Conservation (phyloP, 2,329 filamentous ascomycete genomes). For the Aspergillus oerlinghausenensis region DNA sequence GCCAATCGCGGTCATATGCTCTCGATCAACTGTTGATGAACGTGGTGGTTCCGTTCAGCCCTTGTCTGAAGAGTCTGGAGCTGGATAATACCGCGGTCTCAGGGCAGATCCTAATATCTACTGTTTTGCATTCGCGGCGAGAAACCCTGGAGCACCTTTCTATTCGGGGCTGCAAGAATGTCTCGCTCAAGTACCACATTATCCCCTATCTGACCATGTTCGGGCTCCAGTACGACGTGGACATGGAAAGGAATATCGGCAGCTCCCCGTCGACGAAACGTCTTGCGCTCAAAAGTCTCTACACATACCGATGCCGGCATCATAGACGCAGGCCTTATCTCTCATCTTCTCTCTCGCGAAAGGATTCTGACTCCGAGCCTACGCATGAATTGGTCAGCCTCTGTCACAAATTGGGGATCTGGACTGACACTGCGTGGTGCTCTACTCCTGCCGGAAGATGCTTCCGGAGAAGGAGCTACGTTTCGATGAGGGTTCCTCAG, state of each 20-base stretch:
- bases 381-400: slow-evolving; percentile 58
- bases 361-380: slow-evolving; percentile 57
- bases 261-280: slow-evolving; percentile 29
- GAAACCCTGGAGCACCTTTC: slow-evolving; percentile 56
- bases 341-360: slow-evolving; percentile 49
- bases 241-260: slow-evolving; percentile 38
- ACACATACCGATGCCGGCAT: slow-evolving; percentile 60
- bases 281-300: slow-evolving; percentile 56
- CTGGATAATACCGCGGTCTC: slow-evolving; percentile 59
- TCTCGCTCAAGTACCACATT: slow-evolving; percentile 61
- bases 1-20: slow-evolving; percentile 54
- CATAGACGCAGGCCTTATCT: slow-evolving; percentile 58
- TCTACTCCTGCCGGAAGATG: slow-evolving; percentile 55
- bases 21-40: slow-evolving; percentile 55
- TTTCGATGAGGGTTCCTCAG: slow-evolving; percentile 51
- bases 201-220: slow-evolving; percentile 54
- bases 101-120: slow-evolving; percentile 52
- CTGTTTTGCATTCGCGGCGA: slow-evolving; percentile 51
- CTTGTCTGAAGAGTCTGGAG: slow-evolving; percentile 53
- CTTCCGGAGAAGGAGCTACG: slow-evolving; percentile 53
- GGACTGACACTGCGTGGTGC: slow-evolving; percentile 60
- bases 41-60: slow-evolving; percentile 53
- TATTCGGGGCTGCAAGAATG: slow-evolving; percentile 60
- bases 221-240: slow-evolving; percentile 41
- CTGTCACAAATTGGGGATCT: slow-evolving; percentile 55